A percentile compares a stretch with the other conserved stretches of the same genome.
phyloP scores from a whole-genome alignment of 23 red algal genomes.

The Chondrus crispus region DNA sequence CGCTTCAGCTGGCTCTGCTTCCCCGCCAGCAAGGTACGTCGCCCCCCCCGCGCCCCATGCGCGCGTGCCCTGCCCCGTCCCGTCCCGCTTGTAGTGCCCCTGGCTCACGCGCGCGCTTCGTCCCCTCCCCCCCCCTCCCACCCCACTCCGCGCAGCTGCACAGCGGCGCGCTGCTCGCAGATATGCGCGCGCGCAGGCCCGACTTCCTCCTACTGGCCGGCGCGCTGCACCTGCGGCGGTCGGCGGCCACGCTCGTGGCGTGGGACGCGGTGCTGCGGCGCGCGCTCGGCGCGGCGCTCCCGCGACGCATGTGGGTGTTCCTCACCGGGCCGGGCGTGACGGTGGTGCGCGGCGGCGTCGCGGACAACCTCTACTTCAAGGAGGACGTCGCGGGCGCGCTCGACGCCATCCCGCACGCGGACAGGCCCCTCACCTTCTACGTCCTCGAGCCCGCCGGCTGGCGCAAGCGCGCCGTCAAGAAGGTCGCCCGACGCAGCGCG shows the following conservation, averaged over 20 bases:
- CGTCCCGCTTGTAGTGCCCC: too few relatives aligned
- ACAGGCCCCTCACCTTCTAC: conserved; percentile 20
- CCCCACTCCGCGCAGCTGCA: too few relatives aligned
- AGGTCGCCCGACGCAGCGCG: background rate
- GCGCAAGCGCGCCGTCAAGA: conserved; percentile 13
- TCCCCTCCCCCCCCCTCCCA: too few relatives aligned
- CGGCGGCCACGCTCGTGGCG: background rate
- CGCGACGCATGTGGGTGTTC: conserved; percentile 48
- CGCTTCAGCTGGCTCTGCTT: conserved; percentile 5
- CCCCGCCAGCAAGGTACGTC: background rate
- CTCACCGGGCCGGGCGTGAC: background rate
- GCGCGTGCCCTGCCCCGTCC: too few relatives aligned
- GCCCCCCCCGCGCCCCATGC: too few relatives aligned
- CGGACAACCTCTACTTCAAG: conserved; percentile 21
- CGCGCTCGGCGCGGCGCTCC: background rate
- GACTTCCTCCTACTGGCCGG: conserved; percentile 32
- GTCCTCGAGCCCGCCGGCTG: conserved; percentile 1
- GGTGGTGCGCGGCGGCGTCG: background rate
- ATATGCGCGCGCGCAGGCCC: background rate
- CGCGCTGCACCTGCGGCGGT: background rate
- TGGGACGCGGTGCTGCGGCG: background rate
- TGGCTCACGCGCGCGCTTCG: too few relatives aligned
- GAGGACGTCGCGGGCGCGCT: conserved; percentile 28
- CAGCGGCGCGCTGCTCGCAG: too few relatives aligned
- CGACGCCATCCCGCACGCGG: background rate